Base-by-base conservation (phyloP, 78 protist genomes). In the slime mould (Dictyostelium discoideum) region DNA sequence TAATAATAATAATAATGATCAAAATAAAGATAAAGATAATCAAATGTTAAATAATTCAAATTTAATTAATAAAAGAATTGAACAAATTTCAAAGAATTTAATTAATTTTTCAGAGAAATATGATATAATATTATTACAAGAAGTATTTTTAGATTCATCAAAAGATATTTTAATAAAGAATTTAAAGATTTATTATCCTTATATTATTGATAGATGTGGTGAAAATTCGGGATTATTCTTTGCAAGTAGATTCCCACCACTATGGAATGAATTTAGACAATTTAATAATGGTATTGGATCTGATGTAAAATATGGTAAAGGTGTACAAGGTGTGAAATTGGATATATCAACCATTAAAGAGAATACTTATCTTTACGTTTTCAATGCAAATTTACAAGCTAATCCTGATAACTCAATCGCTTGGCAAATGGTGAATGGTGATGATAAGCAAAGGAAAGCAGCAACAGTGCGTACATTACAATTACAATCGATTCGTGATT, bases 401-500 rank as follows among this genome's bases (percentile, higher is more conserved):
- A 90, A 90, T 73, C 95, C 95, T 8, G 88, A 90, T 44, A 22
- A 37, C 16, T 67, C 95, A 10, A 42, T 90, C 2, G 95, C 95
- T 10, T 90, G 95, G 95, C 85, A 90, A 46, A 90, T 90, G 95
- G 95, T 90, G n/a, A 26, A 77, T 26, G 93, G 93, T 37, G 95
- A 90, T 39, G 95, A 90, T 50, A 90, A 90, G 54, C 88, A 81
- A 46, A 90, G 84, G 37, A 90, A 90, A 39, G 95, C 95, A 1
- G 81, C 84, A n/a, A 90, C 95, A 0, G 95, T 90, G 11, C 42
- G 95, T 72, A 82, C 88, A 20, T 80, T 90, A 46, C 95, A 90
- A 83, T 48, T 90, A 20, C 95, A 90, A 54, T 48, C 78, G 1
- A 83, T 90, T 72, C 65, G 95, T 20, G 95, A 90, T 54, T 90